phyloP scores from a whole-genome alignment of 306 rosid genomes.

The Sechiopsis laciniata region DNA sequence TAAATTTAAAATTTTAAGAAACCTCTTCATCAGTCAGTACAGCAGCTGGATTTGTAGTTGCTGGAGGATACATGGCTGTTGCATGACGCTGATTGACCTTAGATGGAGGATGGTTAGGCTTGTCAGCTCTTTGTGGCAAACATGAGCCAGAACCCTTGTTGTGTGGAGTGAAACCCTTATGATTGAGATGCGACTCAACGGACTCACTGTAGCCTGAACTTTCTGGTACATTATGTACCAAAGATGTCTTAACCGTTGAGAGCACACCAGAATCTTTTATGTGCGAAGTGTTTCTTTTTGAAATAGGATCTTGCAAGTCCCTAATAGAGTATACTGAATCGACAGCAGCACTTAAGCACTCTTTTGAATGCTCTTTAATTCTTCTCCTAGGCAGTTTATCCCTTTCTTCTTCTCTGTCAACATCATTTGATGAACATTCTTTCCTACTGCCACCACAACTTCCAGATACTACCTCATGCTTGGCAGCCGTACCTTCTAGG shows the following conservation, averaged over 20 bases:
- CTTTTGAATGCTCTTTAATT: conserved; percentile 57
- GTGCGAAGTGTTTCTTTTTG: conserved; percentile 49
- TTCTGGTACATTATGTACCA: conserved; percentile 35
- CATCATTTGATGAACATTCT: conserved; percentile 44
- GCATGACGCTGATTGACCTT: conserved; percentile 61
- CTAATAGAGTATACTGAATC: conserved; percentile 48
- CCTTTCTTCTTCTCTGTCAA: conserved; percentile 45
- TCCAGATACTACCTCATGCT: conserved; percentile 43
- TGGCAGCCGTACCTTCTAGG: conserved; percentile 33
- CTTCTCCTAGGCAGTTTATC: conserved; percentile 43
- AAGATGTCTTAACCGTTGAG: conserved; percentile 47
- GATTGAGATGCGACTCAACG: conserved; percentile 41
- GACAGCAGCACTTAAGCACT: conserved; percentile 36
- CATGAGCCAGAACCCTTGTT: conserved; percentile 54
- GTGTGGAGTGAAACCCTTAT: conserved; percentile 47
- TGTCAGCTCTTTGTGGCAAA: conserved; percentile 59
- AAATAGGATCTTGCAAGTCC: conserved; percentile 51
- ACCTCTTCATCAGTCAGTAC: conserved; percentile 94
- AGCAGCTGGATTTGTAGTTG: conserved; percentile 53
- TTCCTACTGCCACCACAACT: conserved; percentile 42
- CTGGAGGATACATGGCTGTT: conserved; percentile 47
- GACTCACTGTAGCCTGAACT: conserved; percentile 43
- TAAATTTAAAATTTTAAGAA: conserved; percentile 26
- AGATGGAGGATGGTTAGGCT: conserved; percentile 51
- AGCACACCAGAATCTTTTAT: conserved; percentile 43